These are phyloP conservation scores for Hexamita inflata DNA, from an alignment of 208 protist species.

Conservation along the genomic window DNA sequence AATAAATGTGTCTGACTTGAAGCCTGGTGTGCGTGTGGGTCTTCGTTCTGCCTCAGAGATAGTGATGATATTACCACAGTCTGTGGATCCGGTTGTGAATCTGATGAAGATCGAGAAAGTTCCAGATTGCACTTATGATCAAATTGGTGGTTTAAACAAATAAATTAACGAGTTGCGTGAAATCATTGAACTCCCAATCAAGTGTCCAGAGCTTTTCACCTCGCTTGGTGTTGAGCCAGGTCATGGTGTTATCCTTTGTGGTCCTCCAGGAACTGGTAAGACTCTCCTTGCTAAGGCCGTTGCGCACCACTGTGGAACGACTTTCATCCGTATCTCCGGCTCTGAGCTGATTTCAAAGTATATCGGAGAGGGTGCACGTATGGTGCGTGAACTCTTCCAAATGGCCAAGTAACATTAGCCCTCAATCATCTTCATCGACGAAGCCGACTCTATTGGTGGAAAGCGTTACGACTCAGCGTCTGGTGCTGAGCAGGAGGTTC, in stretches of 20 bases:
- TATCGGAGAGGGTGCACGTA: slow-evolving; percentile 95
- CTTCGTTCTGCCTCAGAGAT: slow-evolving; percentile 80
- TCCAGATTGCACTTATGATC: slow-evolving; percentile 97
- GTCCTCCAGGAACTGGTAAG: slow-evolving; percentile 42
- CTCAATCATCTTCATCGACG: slow-evolving; percentile 99
- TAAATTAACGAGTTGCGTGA: slow-evolving; percentile 96
- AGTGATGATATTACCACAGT: slow-evolving; percentile 63
- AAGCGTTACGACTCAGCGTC: slow-evolving; percentile 62
- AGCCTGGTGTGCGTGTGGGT: slow-evolving; percentile 80
- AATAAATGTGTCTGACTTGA: slow-evolving; percentile 71
- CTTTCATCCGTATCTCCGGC: slow-evolving; percentile 78
- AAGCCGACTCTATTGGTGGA: slow-evolving; percentile 96
- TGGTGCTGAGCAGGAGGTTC: slow-evolving; percentile 78
- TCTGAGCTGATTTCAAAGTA: slow-evolving; percentile 99
- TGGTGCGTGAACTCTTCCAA: slow-evolving; percentile 97
- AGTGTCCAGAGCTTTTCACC: slow-evolving; percentile 99
- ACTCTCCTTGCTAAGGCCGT: slow-evolving; percentile 37
- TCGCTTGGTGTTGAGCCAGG: slow-evolving; percentile 95
- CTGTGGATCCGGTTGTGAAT: slow-evolving; percentile 85
- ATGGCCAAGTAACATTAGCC: slow-evolving; percentile 94
- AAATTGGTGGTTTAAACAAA: slow-evolving; percentile 94
- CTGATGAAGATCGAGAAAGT: slow-evolving; percentile 99
- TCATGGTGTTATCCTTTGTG: slow-evolving; percentile 62
- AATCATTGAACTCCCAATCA: slow-evolving; percentile 86
- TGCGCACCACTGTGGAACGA: slow-evolving; percentile 34